Conservation (phyloP, 129 eudicot genomes). For the Chrysanthemum makinoi region DNA sequence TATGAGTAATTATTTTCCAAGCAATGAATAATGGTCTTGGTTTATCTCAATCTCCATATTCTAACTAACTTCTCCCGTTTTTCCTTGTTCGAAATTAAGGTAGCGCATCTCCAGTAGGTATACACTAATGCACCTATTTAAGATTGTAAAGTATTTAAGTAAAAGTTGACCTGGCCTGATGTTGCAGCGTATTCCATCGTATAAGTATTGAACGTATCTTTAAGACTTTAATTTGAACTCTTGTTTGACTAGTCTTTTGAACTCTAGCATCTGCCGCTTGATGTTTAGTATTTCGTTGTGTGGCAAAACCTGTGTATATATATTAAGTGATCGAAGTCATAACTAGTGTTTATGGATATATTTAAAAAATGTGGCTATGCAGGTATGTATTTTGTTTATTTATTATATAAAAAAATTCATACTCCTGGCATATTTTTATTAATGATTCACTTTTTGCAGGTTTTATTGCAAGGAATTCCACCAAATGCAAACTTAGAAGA, state of each 20-base stretch:
- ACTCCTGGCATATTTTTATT: background rate
- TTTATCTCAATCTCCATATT: too few species aligned
- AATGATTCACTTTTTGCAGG: constrained; percentile 35
- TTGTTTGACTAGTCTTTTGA: background rate
- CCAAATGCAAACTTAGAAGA: constrained; percentile 57
- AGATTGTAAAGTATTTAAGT: background rate
- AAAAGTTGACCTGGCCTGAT: background rate
- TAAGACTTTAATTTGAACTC: background rate
- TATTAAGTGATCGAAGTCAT: constrained; percentile 1
- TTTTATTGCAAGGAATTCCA: constrained; percentile 66
- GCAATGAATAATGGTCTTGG: too few species aligned
- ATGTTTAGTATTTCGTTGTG: background rate
- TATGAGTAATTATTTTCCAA: too few species aligned
- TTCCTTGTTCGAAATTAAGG: too few species aligned
- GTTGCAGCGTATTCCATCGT: background rate
- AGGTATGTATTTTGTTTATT: background rate
- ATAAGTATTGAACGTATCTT: background rate
- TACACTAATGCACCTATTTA: too few species aligned
- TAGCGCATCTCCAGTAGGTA: too few species aligned
- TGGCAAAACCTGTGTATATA: constrained; percentile 1
- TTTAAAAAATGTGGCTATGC: background rate
- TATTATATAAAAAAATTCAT: background rate
- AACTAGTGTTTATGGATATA: background rate
- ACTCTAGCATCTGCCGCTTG: background rate
- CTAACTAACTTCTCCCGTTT: too few species aligned